These are phyloP conservation scores for Metschnikowia rubicola DNA, from an alignment of 805 yeast genomes.

Conservation along the genomic window DNA sequence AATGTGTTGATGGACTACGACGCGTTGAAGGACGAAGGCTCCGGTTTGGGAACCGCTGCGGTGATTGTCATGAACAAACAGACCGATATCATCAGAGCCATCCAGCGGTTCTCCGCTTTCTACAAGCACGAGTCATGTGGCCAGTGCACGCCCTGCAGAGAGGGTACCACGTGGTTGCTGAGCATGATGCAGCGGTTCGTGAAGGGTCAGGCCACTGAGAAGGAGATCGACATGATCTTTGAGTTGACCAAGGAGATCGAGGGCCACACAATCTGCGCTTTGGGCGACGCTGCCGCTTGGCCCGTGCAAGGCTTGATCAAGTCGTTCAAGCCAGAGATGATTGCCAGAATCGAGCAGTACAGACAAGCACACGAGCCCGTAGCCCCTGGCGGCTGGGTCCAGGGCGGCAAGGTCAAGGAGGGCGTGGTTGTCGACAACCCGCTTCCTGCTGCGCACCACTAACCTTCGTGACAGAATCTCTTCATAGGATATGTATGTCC, in stretches of 20 bases:
- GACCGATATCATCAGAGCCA: conserved; percentile 80
- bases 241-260: conserved; percentile 85
- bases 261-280: conserved; percentile 89
- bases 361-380: conserved; percentile 47
- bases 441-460: conserved; percentile 42
- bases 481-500: not conserved
- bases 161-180: conserved; percentile 83
- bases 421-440: conserved; percentile 67
- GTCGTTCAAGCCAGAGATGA: conserved; percentile 79
- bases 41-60: conserved; percentile 91
- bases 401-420: conserved; percentile 51
- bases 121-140: conserved; percentile 93
- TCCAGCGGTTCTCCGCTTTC: conserved; percentile 79
- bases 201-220: conserved; percentile 73
- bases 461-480: not conserved
- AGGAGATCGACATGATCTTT: conserved; percentile 79
- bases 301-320: conserved; percentile 86
- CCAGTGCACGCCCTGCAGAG: conserved; percentile 93
- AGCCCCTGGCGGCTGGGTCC: conserved; percentile 76
- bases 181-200: conserved; percentile 82
- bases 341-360: conserved; percentile 68
- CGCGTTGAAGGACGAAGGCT: conserved; percentile 78
- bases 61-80: conserved; percentile 88
- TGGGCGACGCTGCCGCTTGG: conserved; percentile 94
- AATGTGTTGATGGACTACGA: conserved; percentile 83